Evolutionary conservation across 345 rosid species (phyloP).

Genomic region (Adansonia digitata): DNA sequence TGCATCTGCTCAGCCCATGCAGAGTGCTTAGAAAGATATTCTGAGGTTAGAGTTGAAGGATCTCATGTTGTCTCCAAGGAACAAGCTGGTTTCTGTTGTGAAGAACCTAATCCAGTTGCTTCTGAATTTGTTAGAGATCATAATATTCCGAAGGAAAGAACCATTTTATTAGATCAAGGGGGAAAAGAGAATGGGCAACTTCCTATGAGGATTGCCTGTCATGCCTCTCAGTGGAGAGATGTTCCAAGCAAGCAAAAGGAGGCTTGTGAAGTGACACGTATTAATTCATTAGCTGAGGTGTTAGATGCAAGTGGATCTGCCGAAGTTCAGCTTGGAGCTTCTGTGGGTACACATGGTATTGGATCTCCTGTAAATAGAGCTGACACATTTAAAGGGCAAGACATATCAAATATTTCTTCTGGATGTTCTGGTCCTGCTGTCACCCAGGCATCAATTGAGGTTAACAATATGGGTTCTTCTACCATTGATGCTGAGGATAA

Average conservation of each 20-base stretch:
- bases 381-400: constrained; percentile 29
- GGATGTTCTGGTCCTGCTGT: constrained; percentile 39
- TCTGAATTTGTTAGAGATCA: constrained; percentile 23
- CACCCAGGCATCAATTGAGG: constrained; percentile 35
- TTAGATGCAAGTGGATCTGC: constrained; percentile 18
- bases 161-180: constrained; percentile 15
- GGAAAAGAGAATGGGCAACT: constrained; percentile 9
- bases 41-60: constrained; percentile 20
- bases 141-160: constrained; percentile 16
- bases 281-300: constrained; percentile 14
- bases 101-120: constrained; percentile 18
- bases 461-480: constrained; percentile 28
- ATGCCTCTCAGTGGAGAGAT: constrained; percentile 40
- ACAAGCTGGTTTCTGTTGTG: constrained; percentile 6
- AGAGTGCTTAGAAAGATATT: constrained; percentile 24
- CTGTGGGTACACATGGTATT: constrained; percentile 17
- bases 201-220: constrained; percentile 15
- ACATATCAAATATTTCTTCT: constrained; percentile 40
- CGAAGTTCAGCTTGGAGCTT: constrained; percentile 20
- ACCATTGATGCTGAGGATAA: constrained; percentile 25
- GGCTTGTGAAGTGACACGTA: constrained; percentile 12
- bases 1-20: constrained; percentile 24
- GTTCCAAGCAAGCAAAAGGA: constrained; percentile 33
- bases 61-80: constrained; percentile 11
- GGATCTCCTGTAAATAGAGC: constrained; percentile 18